These are phyloP conservation scores for Monilinia aucupariae DNA, from an alignment of 2,329 filamentous ascomycete species.

Conservation along the genomic window DNA sequence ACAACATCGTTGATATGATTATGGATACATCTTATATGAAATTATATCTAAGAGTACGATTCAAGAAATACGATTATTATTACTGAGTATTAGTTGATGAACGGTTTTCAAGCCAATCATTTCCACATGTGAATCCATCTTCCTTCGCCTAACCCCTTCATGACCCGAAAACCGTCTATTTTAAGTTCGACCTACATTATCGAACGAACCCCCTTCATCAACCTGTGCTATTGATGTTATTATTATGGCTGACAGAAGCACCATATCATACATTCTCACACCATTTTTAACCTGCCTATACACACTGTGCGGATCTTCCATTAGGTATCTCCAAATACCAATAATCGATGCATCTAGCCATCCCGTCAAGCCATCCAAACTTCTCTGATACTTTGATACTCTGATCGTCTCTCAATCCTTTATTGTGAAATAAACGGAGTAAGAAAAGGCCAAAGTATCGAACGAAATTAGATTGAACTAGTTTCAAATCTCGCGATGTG, in stretches of 20 bases:
- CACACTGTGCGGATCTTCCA: neutral
- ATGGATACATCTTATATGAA: too few relatives aligned
- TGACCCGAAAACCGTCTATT: neutral
- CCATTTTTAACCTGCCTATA: neutral
- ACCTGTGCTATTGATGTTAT: neutral
- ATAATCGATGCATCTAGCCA: neutral
- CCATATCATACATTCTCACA: neutral
- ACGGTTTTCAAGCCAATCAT: too few relatives aligned
- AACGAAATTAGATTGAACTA: neutral
- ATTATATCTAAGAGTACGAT: too few relatives aligned
- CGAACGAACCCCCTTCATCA: conserved; percentile 2
- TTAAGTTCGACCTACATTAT: neutral
- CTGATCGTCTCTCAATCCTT: neutral
- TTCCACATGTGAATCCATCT: neutral
- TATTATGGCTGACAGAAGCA: neutral
- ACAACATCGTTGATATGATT: too few relatives aligned
- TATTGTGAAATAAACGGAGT: conserved; percentile 4
- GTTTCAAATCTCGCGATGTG: neutral
- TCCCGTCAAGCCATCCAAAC: neutral
- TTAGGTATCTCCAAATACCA: neutral
- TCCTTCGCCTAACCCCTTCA: neutral
- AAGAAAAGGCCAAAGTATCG: neutral
- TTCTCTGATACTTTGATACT: conserved; percentile 1
- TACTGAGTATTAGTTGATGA: too few relatives aligned
- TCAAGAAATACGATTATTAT: too few relatives aligned